These are phyloP conservation scores for Phytopythium ostracodes DNA, from an alignment of 352 stramenopile species.

Conservation along the genomic window DNA sequence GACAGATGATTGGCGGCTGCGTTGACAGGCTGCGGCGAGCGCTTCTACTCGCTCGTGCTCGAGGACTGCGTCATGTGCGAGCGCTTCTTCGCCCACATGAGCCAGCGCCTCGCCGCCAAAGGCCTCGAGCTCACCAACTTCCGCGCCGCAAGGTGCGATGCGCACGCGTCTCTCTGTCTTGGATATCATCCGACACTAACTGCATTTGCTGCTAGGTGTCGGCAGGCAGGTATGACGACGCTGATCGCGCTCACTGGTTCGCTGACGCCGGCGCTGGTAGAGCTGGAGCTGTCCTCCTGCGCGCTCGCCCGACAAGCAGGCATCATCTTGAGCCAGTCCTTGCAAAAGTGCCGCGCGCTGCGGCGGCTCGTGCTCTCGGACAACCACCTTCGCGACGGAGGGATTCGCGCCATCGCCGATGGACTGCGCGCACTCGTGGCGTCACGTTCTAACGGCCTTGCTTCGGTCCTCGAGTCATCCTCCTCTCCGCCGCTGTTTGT, in stretches of 20 bases:
- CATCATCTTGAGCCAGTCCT: constrained; percentile 56
- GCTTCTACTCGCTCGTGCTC: constrained; percentile 25
- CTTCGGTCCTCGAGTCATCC: background rate
- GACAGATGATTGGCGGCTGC: background rate
- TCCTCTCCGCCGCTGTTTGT: background rate
- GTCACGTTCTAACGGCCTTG: constrained; percentile 8
- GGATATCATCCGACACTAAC: no score
- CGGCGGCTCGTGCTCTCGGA: constrained; percentile 31
- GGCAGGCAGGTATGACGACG: constrained; percentile 55
- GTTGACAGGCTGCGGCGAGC: constrained; percentile 12
- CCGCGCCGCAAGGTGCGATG: constrained; percentile 26
- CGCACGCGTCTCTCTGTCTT: no score
- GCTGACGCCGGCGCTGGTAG: constrained; percentile 27
- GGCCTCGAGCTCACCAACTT: constrained; percentile 21
- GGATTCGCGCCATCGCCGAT: constrained; percentile 43
- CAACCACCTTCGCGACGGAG: constrained; percentile 56
- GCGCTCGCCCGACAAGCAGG: constrained; percentile 48
- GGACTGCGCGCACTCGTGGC: constrained; percentile 24
- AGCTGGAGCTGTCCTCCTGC: constrained; percentile 47
- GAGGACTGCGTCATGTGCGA: constrained; percentile 41
- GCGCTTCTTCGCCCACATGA: constrained; percentile 23
- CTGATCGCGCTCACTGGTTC: constrained; percentile 42
- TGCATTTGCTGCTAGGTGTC: no score
- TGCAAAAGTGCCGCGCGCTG: constrained; percentile 28
- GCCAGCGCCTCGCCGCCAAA: constrained; percentile 21